phyloP scores from a whole-genome alignment of 495 filamentous ascomycete species.

The Zalerion maritima region DNA sequence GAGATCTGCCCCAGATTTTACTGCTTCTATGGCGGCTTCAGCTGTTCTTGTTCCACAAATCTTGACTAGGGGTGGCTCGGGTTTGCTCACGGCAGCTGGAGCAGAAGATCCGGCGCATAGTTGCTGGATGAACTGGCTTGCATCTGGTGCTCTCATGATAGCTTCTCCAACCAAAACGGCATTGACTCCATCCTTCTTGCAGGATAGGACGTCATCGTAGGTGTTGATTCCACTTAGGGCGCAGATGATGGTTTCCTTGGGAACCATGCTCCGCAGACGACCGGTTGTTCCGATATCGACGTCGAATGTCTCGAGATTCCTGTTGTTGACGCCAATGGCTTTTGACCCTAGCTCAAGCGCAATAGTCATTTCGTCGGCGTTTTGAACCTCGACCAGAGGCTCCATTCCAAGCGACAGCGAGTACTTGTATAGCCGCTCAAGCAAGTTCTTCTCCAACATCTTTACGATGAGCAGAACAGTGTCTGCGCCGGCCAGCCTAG shows the following conservation, averaged over 20 bases:
- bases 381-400: constrained; percentile 94
- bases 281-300: constrained; percentile 93
- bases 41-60: constrained; percentile 87
- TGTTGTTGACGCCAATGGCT: constrained; percentile 96
- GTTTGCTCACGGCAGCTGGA: constrained; percentile 11
- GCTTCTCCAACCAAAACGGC: constrained; percentile 92
- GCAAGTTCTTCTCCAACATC: constrained; percentile 70
- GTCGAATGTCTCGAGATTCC: constrained; percentile 88
- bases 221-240: constrained; percentile 89
- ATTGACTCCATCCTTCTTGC: constrained; percentile 76
- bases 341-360: constrained; percentile 79
- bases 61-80: constrained; percentile 55
- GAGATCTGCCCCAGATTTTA: constrained; percentile 80
- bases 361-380: constrained; percentile 75
- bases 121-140: constrained; percentile 57
- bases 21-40: constrained; percentile 65
- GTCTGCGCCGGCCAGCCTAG: constrained; percentile 83
- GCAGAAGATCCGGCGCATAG: constrained; percentile 49
- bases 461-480: constrained; percentile 95
- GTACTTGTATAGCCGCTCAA: constrained; percentile 72
- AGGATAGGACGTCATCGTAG: constrained; percentile 78
- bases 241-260: constrained; percentile 76
- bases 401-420: constrained; percentile 91
- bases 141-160: constrained; percentile 81
- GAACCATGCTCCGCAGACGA: constrained; percentile 72